Base-by-base conservation (phyloP, 2,329 filamentous ascomycete genomes). In the Amauroascus niger region DNA sequence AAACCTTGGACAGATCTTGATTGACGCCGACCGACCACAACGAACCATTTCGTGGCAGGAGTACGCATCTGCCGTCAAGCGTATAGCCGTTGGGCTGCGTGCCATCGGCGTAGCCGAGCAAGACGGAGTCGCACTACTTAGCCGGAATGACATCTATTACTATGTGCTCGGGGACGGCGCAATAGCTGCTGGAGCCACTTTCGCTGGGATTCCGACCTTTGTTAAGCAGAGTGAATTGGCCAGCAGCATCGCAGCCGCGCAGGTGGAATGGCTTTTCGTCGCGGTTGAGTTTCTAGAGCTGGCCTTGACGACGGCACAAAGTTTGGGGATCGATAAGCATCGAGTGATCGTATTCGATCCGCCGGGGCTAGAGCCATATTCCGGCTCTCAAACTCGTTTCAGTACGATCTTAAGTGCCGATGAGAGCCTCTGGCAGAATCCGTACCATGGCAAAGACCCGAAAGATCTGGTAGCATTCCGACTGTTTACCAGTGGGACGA, bases 11-110 rank as follows among this genome's bases (percentile, higher is more conserved):
- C 14, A 47, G 44, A 26, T 48, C 9, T 35, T 48, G 6, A 33
- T 35, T n/a, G 45, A 48, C 16, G 45, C 45, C 13, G 45, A 48
- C n/a, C 45, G 45, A 16, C 28, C 28, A 48, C n/a, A 48, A 30
- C 45, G 45, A 33, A 33, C 9, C 2, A 48, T 48, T 20, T 48
- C 45, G 16, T 48, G 45, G 45, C 14, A n/a, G 9, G 45, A 48
- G 13, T 48, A 48, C 20, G 45, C 24, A 30, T 48, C 45, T 20
- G 24, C 45, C 3, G 45, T 48, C 11, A 48, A 48, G 20, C 9
- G 28, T 18, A 48, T 48, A 5, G 45, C 45, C 13, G 45, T 48
- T 22, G 45, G 45, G 5, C 16, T 48, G 45, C 1, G 45, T 3
- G 45, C 18, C 8, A 6, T 32, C 3, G 45, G 45, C 3, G 11